A percentile compares a stretch with the other conserved stretches of the same genome.
These are phyloP conservation scores for Monosporozyma siamensis DNA, from an alignment of 805 yeast genomes.

Conservation along the genomic window DNA sequence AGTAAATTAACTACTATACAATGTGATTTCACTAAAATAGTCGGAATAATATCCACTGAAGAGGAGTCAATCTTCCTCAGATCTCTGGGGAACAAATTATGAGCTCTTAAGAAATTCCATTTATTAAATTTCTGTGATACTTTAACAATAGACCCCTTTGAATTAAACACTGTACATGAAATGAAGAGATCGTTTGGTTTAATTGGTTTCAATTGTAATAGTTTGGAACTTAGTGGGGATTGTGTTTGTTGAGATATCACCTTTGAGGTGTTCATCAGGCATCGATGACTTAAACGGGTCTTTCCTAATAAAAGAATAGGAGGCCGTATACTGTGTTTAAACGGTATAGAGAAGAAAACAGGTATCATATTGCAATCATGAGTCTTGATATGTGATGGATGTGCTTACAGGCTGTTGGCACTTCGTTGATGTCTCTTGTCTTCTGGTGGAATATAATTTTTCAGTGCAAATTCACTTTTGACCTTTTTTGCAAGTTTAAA, in stretches of 20 bases:
- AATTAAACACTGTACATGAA: constrained; percentile 75
- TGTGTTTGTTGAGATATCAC: not conserved
- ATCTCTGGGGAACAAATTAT: constrained; percentile 77
- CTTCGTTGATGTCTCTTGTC: too few relatives aligned
- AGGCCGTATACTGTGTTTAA: too few relatives aligned
- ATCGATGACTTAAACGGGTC: too few relatives aligned
- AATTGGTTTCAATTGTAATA: constrained; percentile 29
- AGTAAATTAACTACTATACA: constrained; percentile 75
- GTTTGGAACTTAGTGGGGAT: constrained; percentile 3
- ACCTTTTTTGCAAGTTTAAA: too few relatives aligned
- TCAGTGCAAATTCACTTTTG: too few relatives aligned
- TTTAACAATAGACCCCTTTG: constrained; percentile 61
- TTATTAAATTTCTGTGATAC: constrained; percentile 76
- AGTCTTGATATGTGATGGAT: too few relatives aligned
- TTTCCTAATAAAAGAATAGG: too few relatives aligned
- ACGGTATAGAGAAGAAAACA: too few relatives aligned
- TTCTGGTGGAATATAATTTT: too few relatives aligned
- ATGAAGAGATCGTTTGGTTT: constrained; percentile 41
- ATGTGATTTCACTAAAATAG: constrained; percentile 66
- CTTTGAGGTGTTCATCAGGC: too few relatives aligned
- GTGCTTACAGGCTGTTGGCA: too few relatives aligned
- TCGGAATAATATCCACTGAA: constrained; percentile 77
- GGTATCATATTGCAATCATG: too few relatives aligned
- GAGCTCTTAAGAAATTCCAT: constrained; percentile 61
- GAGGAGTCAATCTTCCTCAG: constrained; percentile 70